Percentiles rank a stretch among this genome's conserved stretches.
Conservation (phyloP, 768 basidiomycete species). For the Strobilomyces dryophilus region DNA sequence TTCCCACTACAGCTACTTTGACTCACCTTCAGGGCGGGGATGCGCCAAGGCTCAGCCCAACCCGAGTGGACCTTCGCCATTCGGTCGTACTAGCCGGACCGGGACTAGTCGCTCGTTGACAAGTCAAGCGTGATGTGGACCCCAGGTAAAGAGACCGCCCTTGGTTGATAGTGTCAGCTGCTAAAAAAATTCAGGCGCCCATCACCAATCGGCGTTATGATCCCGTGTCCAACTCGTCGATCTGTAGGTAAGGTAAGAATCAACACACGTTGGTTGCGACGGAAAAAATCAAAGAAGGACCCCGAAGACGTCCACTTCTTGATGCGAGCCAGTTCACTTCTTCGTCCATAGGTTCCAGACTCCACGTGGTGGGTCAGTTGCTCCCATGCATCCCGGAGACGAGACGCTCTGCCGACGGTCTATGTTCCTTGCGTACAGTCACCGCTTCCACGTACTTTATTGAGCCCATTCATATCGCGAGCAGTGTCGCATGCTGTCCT, state of each 20-base stretch:
- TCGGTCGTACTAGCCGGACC: constrained; percentile 9
- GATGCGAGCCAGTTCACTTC: constrained; percentile 22
- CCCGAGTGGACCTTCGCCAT: not conserved
- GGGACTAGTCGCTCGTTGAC: constrained; percentile 16
- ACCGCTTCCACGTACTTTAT: constrained; percentile 25
- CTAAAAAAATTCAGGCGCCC: constrained; percentile 16
- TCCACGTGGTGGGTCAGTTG: constrained; percentile 18
- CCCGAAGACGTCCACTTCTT: constrained; percentile 15
- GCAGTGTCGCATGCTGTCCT: constrained; percentile 8
- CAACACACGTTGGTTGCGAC: not conserved
- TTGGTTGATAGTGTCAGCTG: constrained; percentile 1
- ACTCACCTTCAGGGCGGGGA: not conserved
- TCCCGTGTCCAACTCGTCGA: constrained; percentile 12
- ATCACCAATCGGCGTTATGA: constrained; percentile 15
- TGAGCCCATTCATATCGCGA: constrained; percentile 20
- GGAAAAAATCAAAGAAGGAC: constrained; percentile 14
- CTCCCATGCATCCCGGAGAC: constrained; percentile 17
- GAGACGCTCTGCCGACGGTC: constrained; percentile 21
- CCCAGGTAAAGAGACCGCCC: constrained; percentile 9
- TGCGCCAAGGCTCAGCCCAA: not conserved
- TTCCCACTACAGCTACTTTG: constrained; percentile 28
- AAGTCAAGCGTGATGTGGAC: constrained; percentile 4
- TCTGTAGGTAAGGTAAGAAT: constrained; percentile 15
- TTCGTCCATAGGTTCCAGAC: not conserved
- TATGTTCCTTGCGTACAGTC: constrained; percentile 14